Base-by-base conservation (phyloP, 495 filamentous ascomycete species). In the Talaromyces adpressus region DNA sequence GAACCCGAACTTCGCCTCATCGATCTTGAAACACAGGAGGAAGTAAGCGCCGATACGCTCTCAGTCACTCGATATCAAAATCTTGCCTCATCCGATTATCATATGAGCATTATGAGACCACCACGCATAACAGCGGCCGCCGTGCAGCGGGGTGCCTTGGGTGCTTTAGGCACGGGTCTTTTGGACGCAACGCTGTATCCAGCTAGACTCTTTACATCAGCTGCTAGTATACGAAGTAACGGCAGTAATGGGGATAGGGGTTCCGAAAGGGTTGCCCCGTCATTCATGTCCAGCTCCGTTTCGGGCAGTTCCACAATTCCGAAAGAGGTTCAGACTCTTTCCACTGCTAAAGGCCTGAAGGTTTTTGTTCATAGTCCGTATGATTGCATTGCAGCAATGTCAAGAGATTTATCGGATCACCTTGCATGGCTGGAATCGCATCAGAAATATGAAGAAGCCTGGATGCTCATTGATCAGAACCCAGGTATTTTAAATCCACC, bases 291-390 rank as follows among this genome's bases (percentile, higher is more conserved):
- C 25, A 73, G 69, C 57, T 65, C 69, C 18, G 22, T 73, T 27
- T 65, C 69, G 4, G 49, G 57, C 4, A 71, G 75, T 6, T 76
- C 75, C 14, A 39, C 68, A 30, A 65, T 72, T 22, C 65, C 77
- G 7, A 78, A 77, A 59, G 77, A 79, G 63, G 63, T 77, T 1
- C 73, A 81, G 53, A 79, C 81, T 63, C 69, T 79, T 52, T 69
- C 77, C 18, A 72, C 73, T 18, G 85, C 85, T 16, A 83, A 86
- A 6, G 93, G 94, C 0, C 83, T 92, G 65, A 98, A 97, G 67
- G 91, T 98, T 27, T 97, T 96, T 71, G 89, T 98, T 32, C 91
- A 95, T 59, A 97, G 92, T 68, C 95, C 95, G 1, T 98, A 94
- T 67, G 94, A 98, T 75, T 96, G 92, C 66, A 85, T 97, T 23